A percentile compares a stretch with the other conserved stretches of the same genome.
Evolutionary conservation across 2,329 filamentous ascomycete genomes (phyloP).

Genomic region (Botrytis squamosa): DNA sequence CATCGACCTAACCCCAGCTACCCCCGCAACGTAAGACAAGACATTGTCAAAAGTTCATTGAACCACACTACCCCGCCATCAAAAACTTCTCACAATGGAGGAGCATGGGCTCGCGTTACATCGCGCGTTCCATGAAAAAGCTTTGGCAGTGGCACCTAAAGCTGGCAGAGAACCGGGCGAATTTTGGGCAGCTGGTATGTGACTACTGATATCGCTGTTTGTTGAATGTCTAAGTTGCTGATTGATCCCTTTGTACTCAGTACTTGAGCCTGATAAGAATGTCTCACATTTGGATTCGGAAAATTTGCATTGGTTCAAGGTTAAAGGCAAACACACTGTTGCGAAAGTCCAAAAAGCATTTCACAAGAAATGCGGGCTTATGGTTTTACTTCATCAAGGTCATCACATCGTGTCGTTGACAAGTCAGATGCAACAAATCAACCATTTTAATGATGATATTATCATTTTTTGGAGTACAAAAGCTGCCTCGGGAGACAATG

Average conservation of each 20-base stretch:
- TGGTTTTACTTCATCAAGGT: slow-evolving; percentile 9
- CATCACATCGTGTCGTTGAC: not conserved
- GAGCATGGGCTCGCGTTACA: not conserved
- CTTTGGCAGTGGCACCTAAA: not conserved
- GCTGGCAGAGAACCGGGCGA: not conserved
- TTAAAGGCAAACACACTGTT: slow-evolving; percentile 18
- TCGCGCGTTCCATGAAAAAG: slow-evolving; percentile 3
- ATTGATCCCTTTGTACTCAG: not conserved
- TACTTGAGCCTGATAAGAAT: not conserved
- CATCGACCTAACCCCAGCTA: not conserved
- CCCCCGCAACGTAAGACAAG: not conserved
- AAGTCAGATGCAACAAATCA: slow-evolving; percentile 7
- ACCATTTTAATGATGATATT: slow-evolving; percentile 14
- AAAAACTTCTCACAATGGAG: not conserved
- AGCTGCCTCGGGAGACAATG: not conserved
- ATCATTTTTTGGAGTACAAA: slow-evolving; percentile 16
- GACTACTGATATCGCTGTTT: not conserved
- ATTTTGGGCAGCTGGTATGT: slow-evolving; percentile 17
- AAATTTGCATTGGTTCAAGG: slow-evolving; percentile 21
- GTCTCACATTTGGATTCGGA: not conserved
- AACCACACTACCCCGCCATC: not conserved
- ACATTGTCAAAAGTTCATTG: too few species aligned
- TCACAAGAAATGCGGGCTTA: not conserved
- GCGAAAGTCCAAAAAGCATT: slow-evolving; percentile 18
- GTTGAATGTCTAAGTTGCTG: not conserved